A percentile compares a stretch with the other conserved stretches of the same genome.
Conservation (phyloP, 2,329 filamentous ascomycete genomes). For the Arthrobotrys sinensis region DNA sequence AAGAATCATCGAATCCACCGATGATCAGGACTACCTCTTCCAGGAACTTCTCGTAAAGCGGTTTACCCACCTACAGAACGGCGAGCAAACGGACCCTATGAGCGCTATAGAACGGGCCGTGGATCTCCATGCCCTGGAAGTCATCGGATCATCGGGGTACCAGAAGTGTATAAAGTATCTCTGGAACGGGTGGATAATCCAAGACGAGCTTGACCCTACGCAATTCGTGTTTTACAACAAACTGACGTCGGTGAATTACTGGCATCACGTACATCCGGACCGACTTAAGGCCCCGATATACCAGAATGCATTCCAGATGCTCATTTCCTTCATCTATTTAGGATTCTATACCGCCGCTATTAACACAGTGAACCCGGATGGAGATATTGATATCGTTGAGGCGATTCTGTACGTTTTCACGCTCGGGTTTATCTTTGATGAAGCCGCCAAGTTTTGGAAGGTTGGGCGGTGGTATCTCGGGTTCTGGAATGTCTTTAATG, state of each 20-base stretch:
- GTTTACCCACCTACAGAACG: constrained; percentile 84
- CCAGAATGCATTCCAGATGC: constrained; percentile 89
- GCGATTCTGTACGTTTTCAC: constrained; percentile 91
- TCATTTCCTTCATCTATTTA: constrained; percentile 87
- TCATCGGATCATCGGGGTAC: constrained; percentile 94
- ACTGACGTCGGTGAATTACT: constrained; percentile 83
- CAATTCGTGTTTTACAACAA: constrained; percentile 89
- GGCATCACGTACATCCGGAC: constrained; percentile 90
- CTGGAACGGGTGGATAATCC: constrained; percentile 97
- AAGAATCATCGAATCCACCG: constrained; percentile 85
- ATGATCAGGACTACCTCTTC: constrained; percentile 83
- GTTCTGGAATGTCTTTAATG: constrained; percentile 98
- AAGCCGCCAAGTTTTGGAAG: constrained; percentile 91
- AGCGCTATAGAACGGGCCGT: constrained; percentile 95
- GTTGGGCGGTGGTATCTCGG: constrained; percentile 90
- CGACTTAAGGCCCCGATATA: constrained; percentile 82
- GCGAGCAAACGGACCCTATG: constrained; percentile 79
- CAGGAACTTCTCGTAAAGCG: constrained; percentile 83
- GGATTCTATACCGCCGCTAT: constrained; percentile 89
- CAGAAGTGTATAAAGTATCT: constrained; percentile 89
- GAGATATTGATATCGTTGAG: constrained; percentile 87
- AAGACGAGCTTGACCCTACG: constrained; percentile 91
- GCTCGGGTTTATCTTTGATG: constrained; percentile 89
- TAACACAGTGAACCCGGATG: constrained; percentile 90
- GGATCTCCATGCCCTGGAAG: constrained; percentile 87